These are phyloP conservation scores for Allodekkera sacchari DNA, from an alignment of 805 yeast species.

Conservation along the genomic window DNA sequence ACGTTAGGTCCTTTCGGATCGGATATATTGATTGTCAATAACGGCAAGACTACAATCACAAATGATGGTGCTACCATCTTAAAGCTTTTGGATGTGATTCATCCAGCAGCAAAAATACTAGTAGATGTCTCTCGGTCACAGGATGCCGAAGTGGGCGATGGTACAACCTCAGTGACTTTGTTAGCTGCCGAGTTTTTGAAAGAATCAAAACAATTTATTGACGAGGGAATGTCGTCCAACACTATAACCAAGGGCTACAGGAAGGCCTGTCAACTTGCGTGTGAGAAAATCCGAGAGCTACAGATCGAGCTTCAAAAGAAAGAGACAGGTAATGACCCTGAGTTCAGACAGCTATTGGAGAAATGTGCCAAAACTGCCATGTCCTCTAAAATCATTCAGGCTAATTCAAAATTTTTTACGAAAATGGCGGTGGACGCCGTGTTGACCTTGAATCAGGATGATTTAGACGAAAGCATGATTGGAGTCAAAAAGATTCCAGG, in stretches of 20 bases:
- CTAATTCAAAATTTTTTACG: slow-evolving; percentile 82
- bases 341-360: slow-evolving; percentile 69
- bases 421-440: slow-evolving; percentile 97
- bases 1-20: slow-evolving; percentile 97
- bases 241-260: slow-evolving; percentile 82
- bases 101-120: slow-evolving; percentile 94
- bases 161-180: slow-evolving; percentile 92
- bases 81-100: slow-evolving; percentile 87
- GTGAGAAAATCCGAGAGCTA: slow-evolving; percentile 61
- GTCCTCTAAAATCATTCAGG: slow-evolving; percentile 88
- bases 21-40: slow-evolving; percentile 82
- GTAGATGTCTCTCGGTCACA: slow-evolving; percentile 94
- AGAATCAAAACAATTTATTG: slow-evolving; percentile 84
- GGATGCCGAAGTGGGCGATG: slow-evolving; percentile 98
- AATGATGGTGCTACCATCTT: slow-evolving; percentile 98
- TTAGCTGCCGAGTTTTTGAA: slow-evolving; percentile 91
- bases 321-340: slow-evolving; percentile 30
- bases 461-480: slow-evolving; percentile 80
- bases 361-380: slow-evolving; percentile 96
- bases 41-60: slow-evolving; percentile 88
- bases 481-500: slow-evolving; percentile 95
- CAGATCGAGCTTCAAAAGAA: slow-evolving; percentile 55
- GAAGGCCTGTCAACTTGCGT: slow-evolving; percentile 71
- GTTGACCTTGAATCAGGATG: slow-evolving; percentile 71
- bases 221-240: slow-evolving; percentile 93